Percentiles rank a stretch among this genome's conserved stretches.
Evolutionary conservation across 495 filamentous ascomycete species (phyloP).

Genomic region (Sporormia fimetaria): DNA sequence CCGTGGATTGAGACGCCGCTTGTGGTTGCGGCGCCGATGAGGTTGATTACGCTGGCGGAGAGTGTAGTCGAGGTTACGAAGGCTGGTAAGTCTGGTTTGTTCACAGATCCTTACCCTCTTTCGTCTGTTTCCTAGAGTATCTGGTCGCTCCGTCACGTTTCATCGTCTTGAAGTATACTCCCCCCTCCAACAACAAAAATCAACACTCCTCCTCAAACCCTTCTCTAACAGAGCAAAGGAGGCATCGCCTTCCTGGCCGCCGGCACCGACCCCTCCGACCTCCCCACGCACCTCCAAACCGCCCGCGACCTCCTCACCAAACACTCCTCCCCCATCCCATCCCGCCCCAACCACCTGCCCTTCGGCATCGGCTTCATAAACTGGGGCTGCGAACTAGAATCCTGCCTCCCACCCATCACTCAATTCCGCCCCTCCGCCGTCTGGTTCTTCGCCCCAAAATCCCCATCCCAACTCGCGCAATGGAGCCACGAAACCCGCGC

Average conservation of each 20-base stretch:
- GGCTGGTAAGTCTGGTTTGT: constrained; percentile 37
- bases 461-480: constrained; percentile 37
- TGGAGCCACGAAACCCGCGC: constrained; percentile 46
- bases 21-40: constrained; percentile 62
- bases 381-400: constrained; percentile 42
- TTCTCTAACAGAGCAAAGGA: constrained; percentile 18
- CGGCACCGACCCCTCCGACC: constrained; percentile 30
- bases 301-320: constrained; percentile 20
- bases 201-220: constrained; percentile 1
- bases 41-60: constrained; percentile 49
- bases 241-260: constrained; percentile 36
- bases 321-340: constrained; percentile 18
- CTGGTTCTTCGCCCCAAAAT: constrained; percentile 58
- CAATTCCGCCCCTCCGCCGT: constrained; percentile 48
- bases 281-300: constrained; percentile 22
- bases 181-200: neutral
- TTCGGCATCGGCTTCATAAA: constrained; percentile 53
- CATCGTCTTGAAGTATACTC: neutral
- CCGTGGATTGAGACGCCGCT: constrained; percentile 55
- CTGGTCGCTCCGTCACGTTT: neutral
- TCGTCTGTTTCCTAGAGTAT: neutral
- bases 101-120: neutral
- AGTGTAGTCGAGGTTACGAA: constrained; percentile 49
- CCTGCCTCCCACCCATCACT: constrained; percentile 36
- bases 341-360: constrained; percentile 35